Evolutionary conservation across 495 filamentous ascomycete species (phyloP), one percentile per base, ranked within the genome.

Genomic region (Neurospora sp.): DNA sequence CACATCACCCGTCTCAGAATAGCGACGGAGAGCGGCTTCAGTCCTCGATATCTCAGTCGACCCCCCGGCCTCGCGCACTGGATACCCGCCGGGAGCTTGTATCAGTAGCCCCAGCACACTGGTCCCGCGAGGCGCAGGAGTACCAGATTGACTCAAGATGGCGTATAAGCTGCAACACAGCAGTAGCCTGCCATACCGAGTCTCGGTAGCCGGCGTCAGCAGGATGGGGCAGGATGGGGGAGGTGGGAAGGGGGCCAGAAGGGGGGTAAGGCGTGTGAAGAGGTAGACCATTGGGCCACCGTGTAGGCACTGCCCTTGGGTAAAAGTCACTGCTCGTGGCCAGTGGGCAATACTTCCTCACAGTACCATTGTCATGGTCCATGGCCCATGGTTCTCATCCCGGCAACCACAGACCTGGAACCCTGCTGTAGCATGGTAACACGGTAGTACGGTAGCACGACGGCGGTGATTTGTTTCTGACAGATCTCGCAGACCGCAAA

Each of bases 71-170:
- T 31, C 22, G 53, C 53, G 53, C 53, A 35, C 22, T 61, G 27
- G 53, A 61, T 61, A 61, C 53, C 53, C 42, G 41, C 35, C 31
- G 53, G 70, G 53, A 71, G 70, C 44, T 65, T 65, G 53, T 65
- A 65, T 65, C 53, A 35, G 27, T 37, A 18, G 73, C 69, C 61
- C 75, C 74, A 73, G 76, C 70, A 74, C 75, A 76, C 72, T 73
- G 71, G 75, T 75, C 47, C 75, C 75, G 70, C 71, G 73, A 74
- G 74, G 74, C 74, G 69, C 45, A 69, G 78, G 76, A 75, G 74
- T 75, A 81, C 79, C 73, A 81, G 79, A 81, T 80, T 77, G 76
- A 75, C 73, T 75, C 74, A 71, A 78, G 78, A 80, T 81, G 74
- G 74, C 77, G 79, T 74, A 78, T 75, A 47, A 65, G 39, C 70